Percentiles rank a stretch among this genome's conserved stretches.
Evolutionary conservation across 1,284 basidiomycete species (phyloP).

Genomic region (Agroathelia rolfsii): DNA sequence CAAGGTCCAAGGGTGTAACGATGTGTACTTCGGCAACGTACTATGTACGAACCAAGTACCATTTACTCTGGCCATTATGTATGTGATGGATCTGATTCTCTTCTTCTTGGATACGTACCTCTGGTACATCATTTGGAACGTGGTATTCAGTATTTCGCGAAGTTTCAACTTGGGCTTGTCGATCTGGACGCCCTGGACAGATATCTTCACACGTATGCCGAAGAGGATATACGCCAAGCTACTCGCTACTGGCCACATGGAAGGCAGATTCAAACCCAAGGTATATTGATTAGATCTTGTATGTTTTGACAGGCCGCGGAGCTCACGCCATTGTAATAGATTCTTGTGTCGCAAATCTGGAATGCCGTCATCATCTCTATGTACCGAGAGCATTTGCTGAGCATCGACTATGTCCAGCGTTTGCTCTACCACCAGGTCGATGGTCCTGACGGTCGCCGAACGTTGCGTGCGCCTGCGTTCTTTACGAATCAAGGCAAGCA

Average conservation of each 20-base stretch:
- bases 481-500: conserved; percentile 84
- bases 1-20: conserved; percentile 78
- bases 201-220: conserved; percentile 89
- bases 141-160: conserved; percentile 84
- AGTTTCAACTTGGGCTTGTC: conserved; percentile 86
- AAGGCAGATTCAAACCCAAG: conserved; percentile 96
- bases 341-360: conserved; percentile 95
- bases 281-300: too few species aligned
- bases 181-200: conserved; percentile 97
- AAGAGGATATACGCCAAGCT: conserved; percentile 96
- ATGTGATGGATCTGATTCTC: conserved; percentile 87
- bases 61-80: conserved; percentile 92
- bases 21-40: conserved; percentile 68
- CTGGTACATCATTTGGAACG: conserved; percentile 96
- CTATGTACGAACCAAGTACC: conserved; percentile 85
- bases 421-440: conserved; percentile 93
- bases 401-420: conserved; percentile 91
- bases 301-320: too few species aligned
- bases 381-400: conserved; percentile 93
- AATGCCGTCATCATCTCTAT: conserved; percentile 97
- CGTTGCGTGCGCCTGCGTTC: conserved; percentile 88
- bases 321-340: conserved; percentile 29
- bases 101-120: conserved; percentile 98
- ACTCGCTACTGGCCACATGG: conserved; percentile 89
- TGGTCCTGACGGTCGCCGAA: conserved; percentile 75